Evolutionary conservation across 768 basidiomycete genomes (phyloP).

Genomic region (Rhizopogon rudus): DNA sequence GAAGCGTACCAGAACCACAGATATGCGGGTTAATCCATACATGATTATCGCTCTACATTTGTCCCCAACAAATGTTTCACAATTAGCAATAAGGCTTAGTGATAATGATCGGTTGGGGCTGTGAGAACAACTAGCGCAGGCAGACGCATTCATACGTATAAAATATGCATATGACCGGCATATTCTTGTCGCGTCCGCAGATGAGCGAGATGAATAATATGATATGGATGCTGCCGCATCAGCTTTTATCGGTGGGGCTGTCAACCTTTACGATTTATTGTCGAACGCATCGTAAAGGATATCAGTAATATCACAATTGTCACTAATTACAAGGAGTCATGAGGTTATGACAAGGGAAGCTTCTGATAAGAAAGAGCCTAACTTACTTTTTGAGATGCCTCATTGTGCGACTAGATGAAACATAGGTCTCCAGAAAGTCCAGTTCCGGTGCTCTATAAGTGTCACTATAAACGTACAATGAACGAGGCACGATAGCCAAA

Average conservation of each 20-base stretch:
- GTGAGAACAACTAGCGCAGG: too few relatives aligned
- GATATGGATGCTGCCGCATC: background rate
- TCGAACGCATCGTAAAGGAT: background rate
- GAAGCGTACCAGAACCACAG: background rate
- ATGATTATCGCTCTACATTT: background rate
- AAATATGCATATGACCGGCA: too few relatives aligned
- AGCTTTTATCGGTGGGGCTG: background rate
- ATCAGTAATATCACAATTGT: background rate
- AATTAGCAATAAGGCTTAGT: background rate
- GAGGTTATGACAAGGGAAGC: background rate
- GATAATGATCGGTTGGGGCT: background rate
- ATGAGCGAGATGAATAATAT: background rate
- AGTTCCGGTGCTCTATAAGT: background rate
- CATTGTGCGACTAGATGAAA: background rate
- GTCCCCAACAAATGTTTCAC: too few relatives aligned
- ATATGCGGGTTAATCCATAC: background rate
- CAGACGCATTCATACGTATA: too few relatives aligned
- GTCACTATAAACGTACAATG: background rate
- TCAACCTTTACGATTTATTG: background rate
- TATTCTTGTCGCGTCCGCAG: too few relatives aligned
- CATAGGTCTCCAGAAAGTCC: background rate
- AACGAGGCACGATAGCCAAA: background rate
- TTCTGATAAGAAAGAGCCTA: background rate
- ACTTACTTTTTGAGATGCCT: background rate
- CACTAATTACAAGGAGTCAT: background rate